Base-by-base conservation (phyloP, 169 alveolate genomes). In the Perkinsus olseni region DNA sequence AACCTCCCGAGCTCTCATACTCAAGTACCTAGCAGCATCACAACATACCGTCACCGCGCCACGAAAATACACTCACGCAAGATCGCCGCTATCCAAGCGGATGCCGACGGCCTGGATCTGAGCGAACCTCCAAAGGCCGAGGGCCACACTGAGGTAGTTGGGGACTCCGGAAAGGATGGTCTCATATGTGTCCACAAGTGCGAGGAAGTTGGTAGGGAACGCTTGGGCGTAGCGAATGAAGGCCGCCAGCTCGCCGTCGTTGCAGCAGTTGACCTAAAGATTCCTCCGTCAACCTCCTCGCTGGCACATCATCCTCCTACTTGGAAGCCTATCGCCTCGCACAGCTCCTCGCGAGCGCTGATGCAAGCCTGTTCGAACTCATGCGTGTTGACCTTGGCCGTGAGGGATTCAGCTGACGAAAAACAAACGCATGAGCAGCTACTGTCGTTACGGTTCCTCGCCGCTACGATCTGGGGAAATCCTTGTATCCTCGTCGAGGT, bases 71-170 rank as follows among this genome's bases (percentile, higher is more conserved):
- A 97, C 95, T 28, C 95, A 95, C 13, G 97, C 96, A 38, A 98
- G 95, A 93, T 98, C 98, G 17, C 99, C 99, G 24, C 98, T 96
- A 95, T 98, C 99, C 50, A 98, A 94, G 93, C 99, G 95, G 37
- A 98, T 94, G 62, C 99, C 99, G 38, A 92, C 93, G 36, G 98
- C 97, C 38, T 93, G 93, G 20, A 94, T 94, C 93, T 96, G 94
- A 20, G 97, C 97, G 21, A 94, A 91, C 92, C 95, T 94, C 51
- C 94, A 93, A 31, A 98, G 94, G 28, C 98, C 98, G 38, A 97
- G 93, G 31, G 98, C 97, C 4, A 97, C 98, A 74, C 93, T 94
- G 34, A 98, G 90, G 95, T 97, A 97, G 94, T 98, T 98, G 39
- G 96, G 97, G 10, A 97, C 95, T 31, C 99, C 99, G 38, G 95